Evolutionary conservation across 2,329 filamentous ascomycete species (phyloP), one percentile per base, ranked within the genome.

Genomic region (Dactylellina haptotyla): DNA sequence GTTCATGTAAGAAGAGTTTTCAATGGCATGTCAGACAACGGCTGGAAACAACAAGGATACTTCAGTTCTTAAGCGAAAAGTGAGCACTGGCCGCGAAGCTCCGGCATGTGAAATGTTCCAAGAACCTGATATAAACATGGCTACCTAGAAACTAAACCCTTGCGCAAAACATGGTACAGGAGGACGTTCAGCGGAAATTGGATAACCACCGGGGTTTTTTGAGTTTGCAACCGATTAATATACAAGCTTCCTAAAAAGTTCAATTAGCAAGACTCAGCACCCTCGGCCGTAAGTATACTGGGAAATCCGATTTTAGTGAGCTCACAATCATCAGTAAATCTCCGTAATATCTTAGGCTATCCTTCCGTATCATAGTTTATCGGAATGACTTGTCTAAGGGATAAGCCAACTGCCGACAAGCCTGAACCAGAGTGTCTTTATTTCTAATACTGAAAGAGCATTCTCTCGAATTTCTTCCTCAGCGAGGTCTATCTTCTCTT

Each of bases 171-270:
- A 50, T 39, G 50, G 50, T 56, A 18, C 34, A 39, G 53, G 58
- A 48, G 51, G 41, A 32, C 16, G 12, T 46, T 41, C 50, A 28
- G 50, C 41, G 62, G 62, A 65, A 56, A 65, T 65, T 65, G 26
- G 51, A 65, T 65, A 48, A 48, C 50, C 62, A 46, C 39, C 62
- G 54, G 50, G 50, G 41, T 30, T 41, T 57, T 12, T 65, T 50
- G 50, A 56, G 39, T 46, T 65, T 26, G 41, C 50, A 65, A 56
- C 50, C 41, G 18, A 65, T 39, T 26, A 26, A 30, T 65, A 41
- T 57, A 34, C 34, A 48, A n/a, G 9, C 8, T 37, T 50, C 16
- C 20, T 26, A 16, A 16, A n/a, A 41, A 4, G 14, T 41, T 41
- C 37, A 12, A 41, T 41, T 16, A 14, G 4, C 12, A 16, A 54